Conservation (phyloP, 352 stramenopile species). For the Globisporangium irregulare region DNA sequence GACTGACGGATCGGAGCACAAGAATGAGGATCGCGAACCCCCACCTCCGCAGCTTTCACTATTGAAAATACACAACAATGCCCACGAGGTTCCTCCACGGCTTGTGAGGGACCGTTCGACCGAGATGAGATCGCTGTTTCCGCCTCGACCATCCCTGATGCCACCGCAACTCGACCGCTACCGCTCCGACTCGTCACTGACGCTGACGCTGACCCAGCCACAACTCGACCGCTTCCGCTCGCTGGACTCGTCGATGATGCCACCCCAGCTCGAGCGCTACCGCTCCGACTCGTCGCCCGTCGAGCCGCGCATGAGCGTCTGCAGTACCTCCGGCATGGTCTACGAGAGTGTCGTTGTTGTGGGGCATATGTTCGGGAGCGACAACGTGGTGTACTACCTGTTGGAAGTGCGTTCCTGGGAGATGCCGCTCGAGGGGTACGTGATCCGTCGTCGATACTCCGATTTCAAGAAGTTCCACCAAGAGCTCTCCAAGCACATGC, state of each 20-base stretch:
- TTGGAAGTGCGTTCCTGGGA: constrained; percentile 72
- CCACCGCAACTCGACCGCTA: constrained; percentile 28
- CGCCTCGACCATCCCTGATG: constrained; percentile 11
- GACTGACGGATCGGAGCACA: constrained; percentile 1
- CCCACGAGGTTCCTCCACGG: constrained; percentile 10
- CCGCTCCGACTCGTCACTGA: constrained; percentile 30
- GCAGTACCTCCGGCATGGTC: constrained; percentile 59
- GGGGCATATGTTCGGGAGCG: constrained; percentile 52
- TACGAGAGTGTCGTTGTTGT: constrained; percentile 78
- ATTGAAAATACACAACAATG: constrained; percentile 9
- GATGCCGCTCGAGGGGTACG: constrained; percentile 73
- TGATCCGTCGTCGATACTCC: constrained; percentile 71
- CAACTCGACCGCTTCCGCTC: constrained; percentile 32
- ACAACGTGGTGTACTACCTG: constrained; percentile 76
- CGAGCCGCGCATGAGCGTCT: constrained; percentile 53
- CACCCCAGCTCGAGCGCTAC: constrained; percentile 29
- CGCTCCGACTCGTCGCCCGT: constrained; percentile 33
- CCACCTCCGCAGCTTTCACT: background rate
- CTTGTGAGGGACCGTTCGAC: constrained; percentile 18
- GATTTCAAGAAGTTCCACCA: constrained; percentile 70
- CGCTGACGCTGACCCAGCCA: background rate
- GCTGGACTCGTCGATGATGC: constrained; percentile 23
- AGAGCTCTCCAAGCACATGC: constrained; percentile 52
- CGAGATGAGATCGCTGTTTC: constrained; percentile 12
- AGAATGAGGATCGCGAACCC: background rate